Evolutionary conservation across 2,329 filamentous ascomycete species (phyloP).

Genomic region (Penicillium sp.): DNA sequence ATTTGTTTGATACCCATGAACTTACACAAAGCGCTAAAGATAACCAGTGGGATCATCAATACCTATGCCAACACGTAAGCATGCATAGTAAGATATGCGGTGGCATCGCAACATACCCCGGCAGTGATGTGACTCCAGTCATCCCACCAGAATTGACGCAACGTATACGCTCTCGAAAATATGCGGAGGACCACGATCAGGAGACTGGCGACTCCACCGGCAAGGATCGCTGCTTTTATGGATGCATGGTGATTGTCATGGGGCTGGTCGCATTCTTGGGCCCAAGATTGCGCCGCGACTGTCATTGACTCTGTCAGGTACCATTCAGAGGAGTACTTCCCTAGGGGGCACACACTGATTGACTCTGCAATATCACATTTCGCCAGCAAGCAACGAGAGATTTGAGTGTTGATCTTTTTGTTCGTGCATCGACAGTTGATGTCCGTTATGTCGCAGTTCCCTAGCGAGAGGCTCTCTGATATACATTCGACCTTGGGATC

Average conservation of each 20-base stretch:
- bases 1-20: background rate
- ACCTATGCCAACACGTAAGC: background rate
- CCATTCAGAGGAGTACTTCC: background rate
- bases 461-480: background rate
- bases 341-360: background rate
- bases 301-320: background rate
- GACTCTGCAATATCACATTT: background rate
- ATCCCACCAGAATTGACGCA: slow-evolving; percentile 12
- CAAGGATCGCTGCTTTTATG: background rate
- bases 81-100: background rate
- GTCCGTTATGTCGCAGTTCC: background rate
- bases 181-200: slow-evolving; percentile 5
- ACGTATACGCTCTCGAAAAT: slow-evolving; percentile 2
- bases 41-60: background rate
- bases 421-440: background rate
- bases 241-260: slow-evolving; percentile 3
- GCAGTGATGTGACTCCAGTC: slow-evolving; percentile 9
- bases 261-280: slow-evolving; percentile 1
- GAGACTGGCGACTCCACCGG: background rate
- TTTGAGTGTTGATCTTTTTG: background rate
- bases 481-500: background rate
- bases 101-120: background rate
- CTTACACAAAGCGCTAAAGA: slow-evolving; percentile 4
- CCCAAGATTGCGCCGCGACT: background rate
- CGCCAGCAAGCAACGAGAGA: background rate